Evolutionary conservation across 371 early-diverging fungal species (phyloP).

Genomic region (Mycotypha africana): DNA sequence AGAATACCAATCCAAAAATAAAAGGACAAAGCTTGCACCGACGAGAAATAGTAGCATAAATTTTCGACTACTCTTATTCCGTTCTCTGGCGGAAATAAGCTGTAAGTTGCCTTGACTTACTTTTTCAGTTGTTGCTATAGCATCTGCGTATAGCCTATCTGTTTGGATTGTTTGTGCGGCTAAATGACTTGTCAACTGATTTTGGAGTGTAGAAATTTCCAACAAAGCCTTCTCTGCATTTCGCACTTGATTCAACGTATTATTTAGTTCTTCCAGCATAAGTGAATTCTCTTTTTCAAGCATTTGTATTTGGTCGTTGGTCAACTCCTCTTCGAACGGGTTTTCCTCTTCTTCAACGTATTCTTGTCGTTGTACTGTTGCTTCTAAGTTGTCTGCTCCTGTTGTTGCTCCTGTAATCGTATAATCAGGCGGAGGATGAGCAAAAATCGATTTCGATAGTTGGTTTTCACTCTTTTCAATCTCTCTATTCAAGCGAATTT

Average conservation of each 20-base stretch:
- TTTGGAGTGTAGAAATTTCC: slow-evolving; percentile 65
- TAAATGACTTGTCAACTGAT: slow-evolving; percentile 58
- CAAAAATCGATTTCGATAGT: slow-evolving; percentile 11
- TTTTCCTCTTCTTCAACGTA: neutral
- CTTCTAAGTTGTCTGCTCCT: too few species aligned
- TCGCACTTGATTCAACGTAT: slow-evolving; percentile 56
- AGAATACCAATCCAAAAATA: slow-evolving; percentile 75
- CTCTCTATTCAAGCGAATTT: slow-evolving; percentile 41
- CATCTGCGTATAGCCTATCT: slow-evolving; percentile 62
- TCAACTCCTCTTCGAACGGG: slow-evolving; percentile 20
- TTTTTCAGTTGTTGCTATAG: slow-evolving; percentile 53
- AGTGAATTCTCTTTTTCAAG: slow-evolving; percentile 56
- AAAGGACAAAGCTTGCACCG: slow-evolving; percentile 55
- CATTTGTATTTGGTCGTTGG: slow-evolving; percentile 54
- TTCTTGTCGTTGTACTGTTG: neutral
- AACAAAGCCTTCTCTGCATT: slow-evolving; percentile 61
- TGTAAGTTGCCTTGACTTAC: slow-evolving; percentile 58
- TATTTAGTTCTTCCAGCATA: slow-evolving; percentile 56
- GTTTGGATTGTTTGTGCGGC: slow-evolving; percentile 63
- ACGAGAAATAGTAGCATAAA: slow-evolving; percentile 60
- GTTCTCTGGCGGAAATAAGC: slow-evolving; percentile 47
- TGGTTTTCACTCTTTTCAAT: slow-evolving; percentile 51
- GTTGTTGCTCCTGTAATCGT: neutral
- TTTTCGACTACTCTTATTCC: slow-evolving; percentile 55
- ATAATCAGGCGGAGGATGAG: neutral